Evolutionary conservation across 176 grass and related monocot genomes (phyloP), one percentile per base, ranked within the genome.

Genomic region (Oryza punctata): DNA sequence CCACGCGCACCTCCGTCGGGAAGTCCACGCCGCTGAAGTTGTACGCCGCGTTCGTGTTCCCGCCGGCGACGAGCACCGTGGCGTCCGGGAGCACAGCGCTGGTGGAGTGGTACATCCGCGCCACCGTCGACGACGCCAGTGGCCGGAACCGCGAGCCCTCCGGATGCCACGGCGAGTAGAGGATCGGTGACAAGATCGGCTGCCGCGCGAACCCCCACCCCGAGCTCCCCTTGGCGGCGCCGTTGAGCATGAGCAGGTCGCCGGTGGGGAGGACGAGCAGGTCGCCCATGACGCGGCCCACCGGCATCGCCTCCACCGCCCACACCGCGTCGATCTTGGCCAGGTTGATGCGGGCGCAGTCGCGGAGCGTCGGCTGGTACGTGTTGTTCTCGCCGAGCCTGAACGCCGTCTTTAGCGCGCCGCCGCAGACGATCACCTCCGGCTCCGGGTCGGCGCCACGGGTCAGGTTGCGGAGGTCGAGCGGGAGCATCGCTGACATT

Each of bases 61-160:
- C 90, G 14, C 96, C 96, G 6, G 91, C 89, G 7, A 98, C 91
- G 68, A 98, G 82, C 61, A 98, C 85, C 29, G 85, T 95, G 68
- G 82, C 89, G 61, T 98, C 93, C n/a, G 96, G 96, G 29, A 98
- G 96, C 27, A 98, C 67, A 1, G 96, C 89, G 81, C 93, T 93
- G 69, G 59, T 68, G 46, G 96, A 88, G 85, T 98, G 96, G 89
- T 98, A 98, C 93, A 98, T 78, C 14, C 96, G 89, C 15, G 91
- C 70, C 46, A 94, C 85, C 66, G 63, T 88, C 0, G 91, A 87
- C 23, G 93, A 29, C 1, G 61, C 72, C 52, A 98, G 76, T 7
- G 77, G 40, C 57, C 59, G 85, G 91, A 94, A 98, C 73, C 96
- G 81, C 30, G 66, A 38, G 2, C 73, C 85, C 4, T 54, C 7